Base-by-base conservation (phyloP, 78 protist genomes). In the Speleostelium caveatum region DNA sequence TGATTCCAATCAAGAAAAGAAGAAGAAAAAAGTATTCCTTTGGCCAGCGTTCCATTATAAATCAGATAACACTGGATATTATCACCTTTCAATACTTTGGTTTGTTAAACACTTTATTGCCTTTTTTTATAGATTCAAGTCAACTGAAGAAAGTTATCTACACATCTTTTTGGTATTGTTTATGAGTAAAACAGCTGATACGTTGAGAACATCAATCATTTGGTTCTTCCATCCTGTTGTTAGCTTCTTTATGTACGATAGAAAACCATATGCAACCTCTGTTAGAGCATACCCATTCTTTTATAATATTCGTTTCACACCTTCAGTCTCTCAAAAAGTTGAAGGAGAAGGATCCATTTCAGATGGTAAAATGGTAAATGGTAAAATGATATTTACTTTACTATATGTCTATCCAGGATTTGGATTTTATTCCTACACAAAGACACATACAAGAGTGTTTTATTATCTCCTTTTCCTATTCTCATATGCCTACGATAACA, bases 201-300 rank as follows among this genome's bases (percentile, higher is more conserved):
- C 26, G 30, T 16, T 33, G 1, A 59, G 42, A 10, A 14, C 49
- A 22, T 74, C 91, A 6, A 21, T 83, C 3, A 22, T 83, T 49
- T 83, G 91, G 91, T 42, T 83, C 55, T 83, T 83, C 79, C 63
- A 83, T 45, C 91, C 91, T 26, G n/a, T 56, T 26, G 51, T 60
- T 45, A 42, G 79, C 42, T 59, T 59, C 32, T 83, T 83, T 72
- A 60, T 83, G 19, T 42, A 42, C 26, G 91, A 83, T 32, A 33
- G 16, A 39, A 58, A 71, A 26, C 77, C 73, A 30, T 71, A 60
- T 26, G 38, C 45, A 1, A 42, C 66, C 10, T 69, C 69, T 22
- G 60, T 26, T 8, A 55, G 91, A 51, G 3, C 69, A 17, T 59
- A 69, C 59, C 91, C 91, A 67, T 30, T 83, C 8, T 83, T 83